These are phyloP conservation scores for Neoascochyta sp. DNA, from an alignment of 2,329 filamentous ascomycete genomes.

Conservation along the genomic window DNA sequence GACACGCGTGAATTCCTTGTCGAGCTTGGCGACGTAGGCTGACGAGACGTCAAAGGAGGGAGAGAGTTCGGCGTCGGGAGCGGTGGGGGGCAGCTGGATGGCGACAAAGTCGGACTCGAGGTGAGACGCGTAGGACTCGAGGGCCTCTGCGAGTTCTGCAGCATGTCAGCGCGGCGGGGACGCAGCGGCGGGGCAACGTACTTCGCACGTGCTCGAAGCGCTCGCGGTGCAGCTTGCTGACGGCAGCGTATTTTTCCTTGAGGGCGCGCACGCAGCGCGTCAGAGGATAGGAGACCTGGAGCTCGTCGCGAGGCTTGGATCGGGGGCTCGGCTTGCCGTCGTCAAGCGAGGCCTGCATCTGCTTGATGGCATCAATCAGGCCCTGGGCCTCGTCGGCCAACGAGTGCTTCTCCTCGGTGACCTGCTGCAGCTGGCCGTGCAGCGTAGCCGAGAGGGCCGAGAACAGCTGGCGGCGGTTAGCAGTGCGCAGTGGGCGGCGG, in stretches of 20 bases:
- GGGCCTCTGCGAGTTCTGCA: conserved; percentile 82
- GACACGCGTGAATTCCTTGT: conserved; percentile 86
- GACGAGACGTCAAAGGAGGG: conserved; percentile 90
- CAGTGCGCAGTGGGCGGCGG: conserved; percentile 1
- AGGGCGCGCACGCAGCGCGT: conserved; percentile 72
- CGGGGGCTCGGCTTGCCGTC: conserved; percentile 64
- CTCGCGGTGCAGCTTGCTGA: conserved; percentile 81
- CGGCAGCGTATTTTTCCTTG: conserved; percentile 79
- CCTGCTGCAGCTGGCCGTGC: conserved; percentile 80
- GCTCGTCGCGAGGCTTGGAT: conserved; percentile 63
- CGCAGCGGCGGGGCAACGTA: conserved; percentile 44
- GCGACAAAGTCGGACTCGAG: conserved; percentile 85
- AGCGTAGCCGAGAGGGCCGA: conserved; percentile 86
- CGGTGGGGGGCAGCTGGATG: conserved; percentile 79
- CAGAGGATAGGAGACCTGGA: conserved; percentile 79
- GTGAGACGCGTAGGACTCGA: conserved; percentile 94
- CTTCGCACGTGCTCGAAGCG: conserved; percentile 94
- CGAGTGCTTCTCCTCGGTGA: conserved; percentile 83
- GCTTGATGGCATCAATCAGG: conserved; percentile 79
- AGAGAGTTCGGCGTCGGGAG: conserved; percentile 69
- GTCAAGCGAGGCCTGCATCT: conserved; percentile 89
- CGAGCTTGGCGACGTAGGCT: conserved; percentile 78
- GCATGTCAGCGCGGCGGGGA: conserved; percentile 11
- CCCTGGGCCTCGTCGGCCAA: conserved; percentile 86
- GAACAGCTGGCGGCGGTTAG: conserved; percentile 64